Evolutionary conservation across 371 early-diverging fungal genomes (phyloP).

Genomic region (Nosema muscidifuracis): DNA sequence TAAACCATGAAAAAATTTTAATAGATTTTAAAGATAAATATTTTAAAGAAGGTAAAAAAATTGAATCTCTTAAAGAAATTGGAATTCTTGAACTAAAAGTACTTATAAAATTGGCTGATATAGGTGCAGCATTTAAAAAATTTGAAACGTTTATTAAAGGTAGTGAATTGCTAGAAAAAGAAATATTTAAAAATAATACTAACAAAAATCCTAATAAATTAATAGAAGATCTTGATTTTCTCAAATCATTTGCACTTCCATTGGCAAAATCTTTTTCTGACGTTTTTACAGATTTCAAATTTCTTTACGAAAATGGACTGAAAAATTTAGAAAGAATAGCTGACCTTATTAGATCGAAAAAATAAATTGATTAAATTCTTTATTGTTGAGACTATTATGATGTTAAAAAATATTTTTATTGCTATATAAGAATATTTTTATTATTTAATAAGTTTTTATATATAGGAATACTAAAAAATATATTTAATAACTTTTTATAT

Average conservation of each 20-base stretch:
- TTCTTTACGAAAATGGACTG: constrained; percentile 1
- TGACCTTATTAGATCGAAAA: no score
- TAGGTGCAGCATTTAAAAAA: constrained; percentile 16
- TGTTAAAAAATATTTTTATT: no score
- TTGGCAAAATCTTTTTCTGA: constrained; percentile 15
- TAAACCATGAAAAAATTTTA: constrained; percentile 4
- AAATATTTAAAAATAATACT: neutral
- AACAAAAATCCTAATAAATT: neutral
- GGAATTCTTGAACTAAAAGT: constrained; percentile 13
- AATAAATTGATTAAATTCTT: neutral
- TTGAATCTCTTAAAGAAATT: constrained; percentile 22
- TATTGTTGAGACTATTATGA: no score
- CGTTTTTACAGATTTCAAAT: constrained; percentile 25
- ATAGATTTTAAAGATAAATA: constrained; percentile 14
- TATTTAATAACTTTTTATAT: no score
- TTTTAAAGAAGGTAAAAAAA: neutral
- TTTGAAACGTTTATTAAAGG: constrained; percentile 7
- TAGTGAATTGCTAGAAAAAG: constrained; percentile 3
- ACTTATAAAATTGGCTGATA: constrained; percentile 25
- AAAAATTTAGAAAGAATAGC: neutral
- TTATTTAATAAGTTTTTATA: no score
- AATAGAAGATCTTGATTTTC: constrained; percentile 6
- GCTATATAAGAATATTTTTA: no score
- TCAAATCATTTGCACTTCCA: constrained; percentile 12
- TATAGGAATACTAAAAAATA: no score